phyloP scores from a whole-genome alignment of 2,329 filamentous ascomycete genomes.

The Epichloe festucae region DNA sequence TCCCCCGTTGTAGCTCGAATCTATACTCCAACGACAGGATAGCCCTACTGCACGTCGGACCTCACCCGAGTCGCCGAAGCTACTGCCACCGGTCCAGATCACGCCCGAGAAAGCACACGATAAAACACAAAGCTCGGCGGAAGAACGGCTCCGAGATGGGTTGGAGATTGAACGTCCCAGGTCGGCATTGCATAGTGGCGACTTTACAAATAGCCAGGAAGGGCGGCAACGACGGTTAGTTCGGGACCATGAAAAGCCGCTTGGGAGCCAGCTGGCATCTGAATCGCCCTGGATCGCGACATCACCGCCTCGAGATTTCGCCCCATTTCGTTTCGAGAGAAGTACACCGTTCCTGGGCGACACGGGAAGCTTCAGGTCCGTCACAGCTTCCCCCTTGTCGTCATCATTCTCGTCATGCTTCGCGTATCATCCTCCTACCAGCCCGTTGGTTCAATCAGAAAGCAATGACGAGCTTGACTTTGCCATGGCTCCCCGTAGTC shows the following conservation, averaged over 20 bases:
- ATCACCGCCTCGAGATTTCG: conserved; percentile 41
- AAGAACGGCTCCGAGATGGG: conserved; percentile 37
- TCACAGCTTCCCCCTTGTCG: conserved; percentile 45
- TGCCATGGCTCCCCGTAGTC: conserved; percentile 36
- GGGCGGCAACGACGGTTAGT: conserved; percentile 7
- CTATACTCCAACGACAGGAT: conserved; percentile 17
- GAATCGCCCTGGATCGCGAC: conserved; percentile 35
- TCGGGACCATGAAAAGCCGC: background rate
- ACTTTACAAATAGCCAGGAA: conserved; percentile 39
- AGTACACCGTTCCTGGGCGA: conserved; percentile 19
- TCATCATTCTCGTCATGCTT: conserved; percentile 70
- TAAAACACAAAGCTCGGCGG: conserved; percentile 13
- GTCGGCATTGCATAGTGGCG: conserved; percentile 58
- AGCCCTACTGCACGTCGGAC: conserved; percentile 16
- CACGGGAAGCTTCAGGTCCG: conserved; percentile 26
- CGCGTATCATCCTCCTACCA: conserved; percentile 77
- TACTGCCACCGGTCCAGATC: conserved; percentile 35
- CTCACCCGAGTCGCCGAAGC: conserved; percentile 23
- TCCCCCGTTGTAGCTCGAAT: conserved; percentile 22
- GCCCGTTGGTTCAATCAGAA: conserved; percentile 77
- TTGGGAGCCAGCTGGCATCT: background rate
- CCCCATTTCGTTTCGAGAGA: conserved; percentile 31
- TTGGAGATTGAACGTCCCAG: conserved; percentile 66
- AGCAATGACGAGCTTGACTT: conserved; percentile 64
- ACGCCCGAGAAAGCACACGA: conserved; percentile 29